Base-by-base conservation (phyloP, 73 alveolate species). In the Strombidium stylifer region DNA sequence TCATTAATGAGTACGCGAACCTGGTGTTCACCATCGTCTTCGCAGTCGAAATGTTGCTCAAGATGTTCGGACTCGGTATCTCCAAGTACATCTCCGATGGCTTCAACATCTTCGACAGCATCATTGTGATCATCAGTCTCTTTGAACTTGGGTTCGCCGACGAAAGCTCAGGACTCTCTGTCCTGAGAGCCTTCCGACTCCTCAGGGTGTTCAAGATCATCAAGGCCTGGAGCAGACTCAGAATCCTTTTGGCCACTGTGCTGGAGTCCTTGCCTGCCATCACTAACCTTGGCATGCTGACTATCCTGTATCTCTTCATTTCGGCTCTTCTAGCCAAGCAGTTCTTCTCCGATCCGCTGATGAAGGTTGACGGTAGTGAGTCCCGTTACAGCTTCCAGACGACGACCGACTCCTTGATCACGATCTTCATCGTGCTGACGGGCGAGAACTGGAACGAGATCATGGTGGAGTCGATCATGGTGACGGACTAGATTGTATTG, bases 391-490 rank as follows among this genome's bases (percentile, higher is more conserved):
- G 54, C 32, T 77, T 56, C 47, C 26, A 56, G 19, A 21, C 68
- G 14, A 53, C 68, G 16, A 37, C 45, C 8, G 44, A 51, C 32
- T 41, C 77, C 8, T 11, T 77, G 32, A 39, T 77, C 52, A 68
- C 89, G 0, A 69, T 75, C 28, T 82, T 74, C 57, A 44, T 62
- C 11, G 8, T 75, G 19, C 66, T 82, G 24, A 82, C 89, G 0
- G 87, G 75, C n/a, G 93, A 82, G 34, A 76, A 82, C 62, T 82
- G 93, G 85, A 82, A 82, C 69, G 47, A 55, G 5, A 52, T 67
- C 20, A n/a, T 66, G 47, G 44, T 28, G 23, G 31, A 23, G 26
- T 57, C 40, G 16, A 57, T 82, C 15, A 60, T 40, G 11, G 26
- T 49, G 12, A 40, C 32, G n/a, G 89, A 89, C 28, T 82, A 12